phyloP scores from a whole-genome alignment of 1,284 basidiomycete species.

The Rhizoctonia solani region DNA sequence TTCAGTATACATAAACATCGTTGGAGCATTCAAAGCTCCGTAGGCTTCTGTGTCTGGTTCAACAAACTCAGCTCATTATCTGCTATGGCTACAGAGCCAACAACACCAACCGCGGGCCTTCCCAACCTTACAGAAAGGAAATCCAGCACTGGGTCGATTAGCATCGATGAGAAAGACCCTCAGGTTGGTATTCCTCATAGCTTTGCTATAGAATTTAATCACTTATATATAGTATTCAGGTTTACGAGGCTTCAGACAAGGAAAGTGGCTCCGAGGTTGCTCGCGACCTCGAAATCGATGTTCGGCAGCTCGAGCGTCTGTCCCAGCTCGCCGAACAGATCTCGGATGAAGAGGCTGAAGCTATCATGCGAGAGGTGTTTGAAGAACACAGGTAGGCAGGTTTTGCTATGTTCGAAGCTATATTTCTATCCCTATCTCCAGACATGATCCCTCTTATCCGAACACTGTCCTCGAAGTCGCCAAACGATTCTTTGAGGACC shows the following conservation, averaged over 20 bases:
- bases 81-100: neutral
- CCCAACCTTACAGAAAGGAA: conserved; percentile 17
- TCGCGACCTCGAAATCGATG: conserved; percentile 1
- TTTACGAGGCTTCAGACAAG: neutral
- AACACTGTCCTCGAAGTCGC: neutral
- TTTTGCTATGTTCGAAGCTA: neutral
- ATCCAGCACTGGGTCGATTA: neutral
- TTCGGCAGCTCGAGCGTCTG: conserved; percentile 3
- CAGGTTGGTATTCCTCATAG: neutral
- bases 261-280: conserved; percentile 13
- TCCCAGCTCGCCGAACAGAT: conserved; percentile 1
- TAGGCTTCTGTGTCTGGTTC: neutral
- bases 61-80: neutral
- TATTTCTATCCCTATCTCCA: neutral
- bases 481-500: conserved; percentile 11
- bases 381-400: conserved; percentile 4
- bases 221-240: too few species aligned
- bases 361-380: conserved; percentile 14
- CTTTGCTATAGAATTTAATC: neutral
- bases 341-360: conserved; percentile 19
- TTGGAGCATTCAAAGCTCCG: neutral
- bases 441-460: neutral
- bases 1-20: neutral
- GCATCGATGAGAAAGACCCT: conserved; percentile 4
- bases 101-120: neutral